These are phyloP conservation scores for Coemansia sp. DNA, from an alignment of 192 early-diverging fungal species.

Conservation along the genomic window DNA sequence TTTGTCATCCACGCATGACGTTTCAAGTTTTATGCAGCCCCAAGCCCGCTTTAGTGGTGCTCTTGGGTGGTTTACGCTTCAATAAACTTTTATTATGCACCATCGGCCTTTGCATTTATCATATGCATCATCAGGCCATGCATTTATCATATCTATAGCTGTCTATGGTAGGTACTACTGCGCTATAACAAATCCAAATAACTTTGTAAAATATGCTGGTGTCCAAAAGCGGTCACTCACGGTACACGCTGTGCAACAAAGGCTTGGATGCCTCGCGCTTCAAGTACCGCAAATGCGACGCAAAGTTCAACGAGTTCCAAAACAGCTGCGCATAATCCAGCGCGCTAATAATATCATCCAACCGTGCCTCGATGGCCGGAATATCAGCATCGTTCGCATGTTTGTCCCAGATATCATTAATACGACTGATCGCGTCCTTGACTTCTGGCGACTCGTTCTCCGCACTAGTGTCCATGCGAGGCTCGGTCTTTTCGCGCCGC, in stretches of 20 bases:
- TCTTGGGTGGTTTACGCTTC: too few species aligned
- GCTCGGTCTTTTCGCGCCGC: background rate
- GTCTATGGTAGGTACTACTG: too few species aligned
- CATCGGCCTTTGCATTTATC: too few species aligned
- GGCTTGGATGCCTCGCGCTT: conserved; percentile 31
- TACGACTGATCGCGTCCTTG: conserved; percentile 22
- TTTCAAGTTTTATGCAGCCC: too few species aligned
- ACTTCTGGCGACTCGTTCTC: background rate
- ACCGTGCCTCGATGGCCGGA: conserved; percentile 15
- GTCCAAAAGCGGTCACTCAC: conserved; percentile 6
- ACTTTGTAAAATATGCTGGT: too few species aligned
- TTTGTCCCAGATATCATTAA: conserved; percentile 41
- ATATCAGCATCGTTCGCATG: conserved; percentile 16
- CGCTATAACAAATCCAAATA: too few species aligned
- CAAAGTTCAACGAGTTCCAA: conserved; percentile 53
- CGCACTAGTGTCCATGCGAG: background rate
- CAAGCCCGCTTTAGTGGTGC: too few species aligned
- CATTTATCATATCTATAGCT: too few species aligned
- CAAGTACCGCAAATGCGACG: conserved; percentile 38
- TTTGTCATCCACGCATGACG: too few species aligned
- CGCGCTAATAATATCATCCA: conserved; percentile 40
- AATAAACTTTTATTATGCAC: too few species aligned
- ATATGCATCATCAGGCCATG: too few species aligned
- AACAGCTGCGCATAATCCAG: conserved; percentile 48
- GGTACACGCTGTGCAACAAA: conserved; percentile 25